Conservation (phyloP, 352 stramenopile genomes). For the Globisporangium recalcitrans region DNA sequence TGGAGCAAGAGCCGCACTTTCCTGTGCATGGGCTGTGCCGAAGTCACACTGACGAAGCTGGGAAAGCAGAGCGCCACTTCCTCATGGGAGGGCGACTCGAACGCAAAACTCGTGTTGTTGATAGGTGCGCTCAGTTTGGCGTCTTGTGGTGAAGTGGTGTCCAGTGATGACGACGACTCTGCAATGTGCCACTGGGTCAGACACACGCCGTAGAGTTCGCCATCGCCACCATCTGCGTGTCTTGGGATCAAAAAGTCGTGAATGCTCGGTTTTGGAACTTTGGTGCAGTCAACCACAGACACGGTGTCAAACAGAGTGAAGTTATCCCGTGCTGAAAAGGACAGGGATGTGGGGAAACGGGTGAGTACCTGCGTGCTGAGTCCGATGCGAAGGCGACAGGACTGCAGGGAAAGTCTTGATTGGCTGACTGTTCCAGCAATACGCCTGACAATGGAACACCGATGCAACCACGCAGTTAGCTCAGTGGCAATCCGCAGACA, state of each 20-base stretch:
- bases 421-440: conserved; percentile 34
- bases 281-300: neutral
- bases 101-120: conserved; percentile 3
- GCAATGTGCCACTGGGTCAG: conserved; percentile 20
- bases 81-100: neutral
- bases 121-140: neutral
- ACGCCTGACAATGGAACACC: conserved; percentile 23
- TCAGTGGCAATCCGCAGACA: too few species aligned
- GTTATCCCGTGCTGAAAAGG: neutral
- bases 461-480: neutral
- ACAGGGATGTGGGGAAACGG: neutral
- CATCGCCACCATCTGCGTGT: neutral
- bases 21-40: conserved; percentile 19
- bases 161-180: neutral
- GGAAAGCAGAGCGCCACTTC: conserved; percentile 6
- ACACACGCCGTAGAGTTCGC: conserved; percentile 29
- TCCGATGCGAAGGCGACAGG: conserved; percentile 23
- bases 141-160: neutral
- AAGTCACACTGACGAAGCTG: conserved; percentile 19
- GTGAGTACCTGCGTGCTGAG: conserved; percentile 11
- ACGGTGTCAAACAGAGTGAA: neutral
- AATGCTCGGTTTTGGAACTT: conserved; percentile 27
- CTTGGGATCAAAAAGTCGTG: conserved; percentile 42
- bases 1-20: conserved; percentile 25
- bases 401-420: conserved; percentile 7